Evolutionary conservation across 148 eudicot genomes (phyloP), one percentile per base, ranked within the genome.

Genomic region (Fallopia convolvulus): DNA sequence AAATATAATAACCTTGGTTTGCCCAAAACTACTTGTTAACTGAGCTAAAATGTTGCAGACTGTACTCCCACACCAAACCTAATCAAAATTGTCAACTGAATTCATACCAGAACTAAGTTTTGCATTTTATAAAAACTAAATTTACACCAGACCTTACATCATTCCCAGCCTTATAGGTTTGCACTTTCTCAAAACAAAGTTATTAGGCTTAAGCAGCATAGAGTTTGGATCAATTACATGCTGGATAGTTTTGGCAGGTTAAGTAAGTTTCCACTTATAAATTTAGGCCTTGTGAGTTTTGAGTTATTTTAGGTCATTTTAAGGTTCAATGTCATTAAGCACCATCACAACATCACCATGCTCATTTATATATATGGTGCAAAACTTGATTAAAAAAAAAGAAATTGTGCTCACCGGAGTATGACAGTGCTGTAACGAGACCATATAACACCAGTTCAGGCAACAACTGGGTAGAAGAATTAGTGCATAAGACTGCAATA

Each of bases 361-460:
- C 14, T 26, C 40, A 26, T 2, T 10, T 63, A 63, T 30, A 63
- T 63, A 63, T 30, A 63, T 13, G 15, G 70, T 23, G 70, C 70
- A 26, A 63, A 8, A 11, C 15, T 6, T 63, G 39, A 12, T 63
- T 36, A 3, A 36, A 36, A 36, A 10, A 10, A n/a, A 3, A 20
- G 18, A 71, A 30, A 11, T 15, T 48, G 78, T 77, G 83, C 98
- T 89, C 77, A 93, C 98, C 78, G 98, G 98, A 68, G 92, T 93
- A 76, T 89, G 32, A 93, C 98, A 61, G 86, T 88, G 88, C 98
- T 93, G 87, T 93, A 93, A 75, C 98, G 90, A 65, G 98, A 89
- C 96, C 98, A 93, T 65, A 93, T 89, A 75, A 93, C 41, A 77
- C 98, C 98, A 48, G 98, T 91, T 75, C 88, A 87, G 8, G 96